Conservation (phyloP, 2,329 filamentous ascomycete genomes). For the Magnaporthales sp. region DNA sequence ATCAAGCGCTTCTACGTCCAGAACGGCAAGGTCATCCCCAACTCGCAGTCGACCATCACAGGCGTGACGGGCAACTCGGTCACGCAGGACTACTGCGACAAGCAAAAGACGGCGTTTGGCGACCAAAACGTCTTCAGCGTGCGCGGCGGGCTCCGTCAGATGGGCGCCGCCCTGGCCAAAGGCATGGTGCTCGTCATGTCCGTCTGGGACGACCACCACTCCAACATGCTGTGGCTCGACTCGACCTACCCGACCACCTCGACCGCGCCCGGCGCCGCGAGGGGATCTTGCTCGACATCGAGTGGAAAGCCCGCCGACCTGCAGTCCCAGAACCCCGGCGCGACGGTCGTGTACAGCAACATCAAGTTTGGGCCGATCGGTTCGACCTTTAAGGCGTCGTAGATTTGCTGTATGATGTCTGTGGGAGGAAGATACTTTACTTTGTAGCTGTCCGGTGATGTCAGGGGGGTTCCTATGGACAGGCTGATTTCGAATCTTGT, state of each 20-base stretch:
- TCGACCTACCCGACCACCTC: constrained; percentile 47
- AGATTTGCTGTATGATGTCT: not conserved
- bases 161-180: constrained; percentile 35
- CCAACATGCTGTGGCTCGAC: constrained; percentile 71
- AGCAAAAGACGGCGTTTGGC: constrained; percentile 48
- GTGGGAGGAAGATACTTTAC: not conserved
- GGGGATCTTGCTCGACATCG: constrained; percentile 43
- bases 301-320: constrained; percentile 43
- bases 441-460: not conserved
- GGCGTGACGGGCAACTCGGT: constrained; percentile 37
- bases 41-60: constrained; percentile 33
- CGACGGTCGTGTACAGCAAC: constrained; percentile 42
- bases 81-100: constrained; percentile 48
- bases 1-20: constrained; percentile 58
- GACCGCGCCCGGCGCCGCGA: constrained; percentile 36
- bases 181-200: constrained; percentile 41
- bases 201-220: constrained; percentile 56
- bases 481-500: not conserved
- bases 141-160: constrained; percentile 49
- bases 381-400: constrained; percentile 16
- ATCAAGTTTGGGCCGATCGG: constrained; percentile 23
- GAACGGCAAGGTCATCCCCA: constrained; percentile 48
- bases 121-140: constrained; percentile 43
- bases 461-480: not conserved
- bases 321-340: constrained; percentile 33